phyloP scores from a whole-genome alignment of 2,329 filamentous ascomycete genomes.

The Neonectria punicea region DNA sequence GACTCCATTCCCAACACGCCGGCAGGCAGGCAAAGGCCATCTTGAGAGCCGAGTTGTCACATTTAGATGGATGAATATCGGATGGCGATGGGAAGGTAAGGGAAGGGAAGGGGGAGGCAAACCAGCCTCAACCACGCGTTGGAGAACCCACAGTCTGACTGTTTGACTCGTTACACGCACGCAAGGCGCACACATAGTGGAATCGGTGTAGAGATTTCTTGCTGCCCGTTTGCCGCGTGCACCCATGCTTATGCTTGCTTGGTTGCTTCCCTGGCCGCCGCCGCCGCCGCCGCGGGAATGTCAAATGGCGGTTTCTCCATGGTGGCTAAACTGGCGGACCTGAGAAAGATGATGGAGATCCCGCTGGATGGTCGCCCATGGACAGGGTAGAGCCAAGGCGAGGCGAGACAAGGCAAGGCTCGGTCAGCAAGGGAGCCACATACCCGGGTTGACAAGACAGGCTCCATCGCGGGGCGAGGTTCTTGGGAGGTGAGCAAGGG shows the following conservation, averaged over 20 bases:
- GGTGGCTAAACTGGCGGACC: constrained; percentile 8
- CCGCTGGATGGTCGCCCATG: neutral
- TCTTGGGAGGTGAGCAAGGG: constrained; percentile 3
- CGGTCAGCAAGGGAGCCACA: constrained; percentile 14
- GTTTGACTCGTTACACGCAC: neutral
- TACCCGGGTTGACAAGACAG: neutral
- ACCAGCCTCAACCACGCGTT: neutral
- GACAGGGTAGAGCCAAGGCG: too few relatives aligned
- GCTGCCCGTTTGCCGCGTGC: neutral
- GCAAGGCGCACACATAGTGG: neutral
- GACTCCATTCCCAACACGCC: constrained; percentile 20
- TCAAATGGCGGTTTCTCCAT: neutral
- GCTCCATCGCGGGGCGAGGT: constrained; percentile 3
- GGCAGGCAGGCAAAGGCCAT: constrained; percentile 26
- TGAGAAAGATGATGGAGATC: constrained; percentile 15
- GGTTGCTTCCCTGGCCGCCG: too few relatives aligned
- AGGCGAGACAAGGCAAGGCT: neutral
- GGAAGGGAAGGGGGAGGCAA: neutral
- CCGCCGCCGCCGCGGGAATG: too few relatives aligned
- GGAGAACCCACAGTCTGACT: neutral
- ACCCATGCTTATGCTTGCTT: neutral
- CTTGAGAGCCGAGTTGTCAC: constrained; percentile 23
- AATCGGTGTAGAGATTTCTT: neutral
- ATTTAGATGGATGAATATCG: constrained; percentile 5
- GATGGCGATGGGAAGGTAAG: neutral